Conservation (phyloP, 192 early-diverging fungal species). For the Jimgerdemannia lactiflua region DNA sequence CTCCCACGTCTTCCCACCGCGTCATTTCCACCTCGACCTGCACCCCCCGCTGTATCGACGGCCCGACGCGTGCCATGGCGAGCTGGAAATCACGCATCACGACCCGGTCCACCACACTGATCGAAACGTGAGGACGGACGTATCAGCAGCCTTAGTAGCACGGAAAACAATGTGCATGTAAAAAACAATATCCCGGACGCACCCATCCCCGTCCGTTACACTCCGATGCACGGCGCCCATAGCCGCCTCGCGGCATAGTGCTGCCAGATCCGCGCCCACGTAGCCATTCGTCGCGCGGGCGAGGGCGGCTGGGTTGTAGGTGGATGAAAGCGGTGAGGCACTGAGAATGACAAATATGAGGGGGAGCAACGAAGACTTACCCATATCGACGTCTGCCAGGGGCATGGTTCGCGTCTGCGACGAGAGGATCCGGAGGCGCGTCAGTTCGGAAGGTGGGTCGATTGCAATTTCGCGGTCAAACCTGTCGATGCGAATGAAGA, state of each 20-base stretch:
- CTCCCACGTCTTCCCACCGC: slow-evolving; percentile 87
- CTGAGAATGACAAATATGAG: neutral
- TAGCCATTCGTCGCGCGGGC: slow-evolving; percentile 82
- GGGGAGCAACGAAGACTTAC: slow-evolving; percentile 2
- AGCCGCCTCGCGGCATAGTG: slow-evolving; percentile 82
- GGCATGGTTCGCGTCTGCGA: slow-evolving; percentile 56
- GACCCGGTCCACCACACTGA: slow-evolving; percentile 47
- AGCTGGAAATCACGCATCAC: slow-evolving; percentile 58
- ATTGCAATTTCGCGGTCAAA: slow-evolving; percentile 86
- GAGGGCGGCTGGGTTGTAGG: slow-evolving; percentile 23
- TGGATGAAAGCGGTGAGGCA: slow-evolving; percentile 2
- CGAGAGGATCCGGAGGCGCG: slow-evolving; percentile 62
- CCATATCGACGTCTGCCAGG: slow-evolving; percentile 49
- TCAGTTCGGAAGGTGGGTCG: slow-evolving; percentile 66
- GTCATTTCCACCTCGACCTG: slow-evolving; percentile 57
- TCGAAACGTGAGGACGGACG: slow-evolving; percentile 73
- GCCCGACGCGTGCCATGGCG: slow-evolving; percentile 57
- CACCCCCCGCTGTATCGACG: slow-evolving; percentile 72
- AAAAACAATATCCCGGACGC: neutral
- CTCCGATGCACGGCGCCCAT: slow-evolving; percentile 42
- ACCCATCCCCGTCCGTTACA: neutral
- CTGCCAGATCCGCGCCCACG: slow-evolving; percentile 90
- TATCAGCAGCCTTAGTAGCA: slow-evolving; percentile 41
- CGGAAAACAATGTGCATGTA: neutral
- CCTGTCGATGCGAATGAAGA: slow-evolving; percentile 18